Conservation (phyloP, 2,329 filamentous ascomycete genomes). For the Pseudocercospora pini-densiflorae region DNA sequence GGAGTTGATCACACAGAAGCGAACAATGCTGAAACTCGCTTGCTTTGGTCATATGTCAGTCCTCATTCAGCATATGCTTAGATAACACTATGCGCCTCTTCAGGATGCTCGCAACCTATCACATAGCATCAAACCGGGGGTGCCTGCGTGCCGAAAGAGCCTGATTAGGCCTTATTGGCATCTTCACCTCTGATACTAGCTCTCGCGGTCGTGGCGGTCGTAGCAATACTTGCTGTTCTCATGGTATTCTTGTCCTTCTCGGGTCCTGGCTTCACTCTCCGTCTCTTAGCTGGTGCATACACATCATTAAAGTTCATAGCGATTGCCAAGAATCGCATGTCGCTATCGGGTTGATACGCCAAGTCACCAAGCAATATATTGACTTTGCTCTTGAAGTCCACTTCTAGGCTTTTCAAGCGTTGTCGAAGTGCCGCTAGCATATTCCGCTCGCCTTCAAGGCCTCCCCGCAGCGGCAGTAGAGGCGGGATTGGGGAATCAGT, state of each 20-base stretch:
- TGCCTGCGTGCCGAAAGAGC: not conserved
- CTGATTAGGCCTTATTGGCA: not conserved
- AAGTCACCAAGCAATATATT: constrained; percentile 86
- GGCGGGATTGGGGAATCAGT: constrained; percentile 50
- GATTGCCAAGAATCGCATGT: constrained; percentile 93
- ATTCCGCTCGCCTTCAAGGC: constrained; percentile 56
- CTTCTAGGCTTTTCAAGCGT: constrained; percentile 72
- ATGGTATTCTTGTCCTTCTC: constrained; percentile 21
- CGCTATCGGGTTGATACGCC: constrained; percentile 89
- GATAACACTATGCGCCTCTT: not conserved
- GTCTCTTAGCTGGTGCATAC: constrained; percentile 76
- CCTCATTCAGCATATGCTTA: not conserved
- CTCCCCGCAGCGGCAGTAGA: constrained; percentile 43
- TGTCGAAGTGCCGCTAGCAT: constrained; percentile 77
- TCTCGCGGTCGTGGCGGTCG: not conserved
- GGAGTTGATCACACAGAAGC: not conserved
- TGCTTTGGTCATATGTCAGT: not conserved
- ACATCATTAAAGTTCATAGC: constrained; percentile 99
- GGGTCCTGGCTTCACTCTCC: constrained; percentile 38
- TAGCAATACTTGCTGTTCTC: constrained; percentile 1
- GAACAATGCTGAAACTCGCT: not conserved
- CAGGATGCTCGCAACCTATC: not conserved
- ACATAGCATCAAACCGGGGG: not conserved
- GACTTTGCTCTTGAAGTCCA: constrained; percentile 76
- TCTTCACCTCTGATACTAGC: not conserved